Evolutionary conservation across 1,139 yeast genomes (phyloP).

Genomic region (Petasospora fabianii): DNA sequence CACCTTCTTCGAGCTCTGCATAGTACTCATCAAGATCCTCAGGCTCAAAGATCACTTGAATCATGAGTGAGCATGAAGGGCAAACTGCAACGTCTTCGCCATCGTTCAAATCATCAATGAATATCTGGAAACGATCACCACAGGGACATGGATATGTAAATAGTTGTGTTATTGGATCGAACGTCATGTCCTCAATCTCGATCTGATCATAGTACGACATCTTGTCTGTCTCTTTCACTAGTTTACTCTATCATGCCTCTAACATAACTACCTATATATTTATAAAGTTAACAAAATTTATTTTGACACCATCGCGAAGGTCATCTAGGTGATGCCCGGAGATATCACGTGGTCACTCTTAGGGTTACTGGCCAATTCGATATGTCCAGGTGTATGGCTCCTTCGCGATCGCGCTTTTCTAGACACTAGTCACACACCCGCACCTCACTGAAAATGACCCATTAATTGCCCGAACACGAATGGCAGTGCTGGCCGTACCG

Average conservation of each 20-base stretch:
- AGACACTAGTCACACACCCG: slow-evolving; percentile 10
- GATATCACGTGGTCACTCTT: neutral
- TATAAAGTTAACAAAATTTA: too few relatives aligned
- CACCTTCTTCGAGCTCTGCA: slow-evolving; percentile 30
- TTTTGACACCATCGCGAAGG: slow-evolving; percentile 5
- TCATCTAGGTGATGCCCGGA: neutral
- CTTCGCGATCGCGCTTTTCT: too few relatives aligned
- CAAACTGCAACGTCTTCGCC: slow-evolving; percentile 96
- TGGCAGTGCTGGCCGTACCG: slow-evolving; percentile 11
- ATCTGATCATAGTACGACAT: slow-evolving; percentile 73
- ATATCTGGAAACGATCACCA: slow-evolving; percentile 89
- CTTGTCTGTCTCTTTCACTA: neutral
- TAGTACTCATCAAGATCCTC: slow-evolving; percentile 45
- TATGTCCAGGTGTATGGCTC: slow-evolving; percentile 1
- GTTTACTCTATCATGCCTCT: too few relatives aligned
- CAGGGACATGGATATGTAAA: slow-evolving; percentile 98
- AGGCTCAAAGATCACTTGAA: slow-evolving; percentile 79
- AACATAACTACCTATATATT: too few relatives aligned
- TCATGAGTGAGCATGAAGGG: slow-evolving; percentile 94
- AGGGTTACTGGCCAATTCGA: neutral
- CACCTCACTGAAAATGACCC: slow-evolving; percentile 5
- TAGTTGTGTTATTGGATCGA: slow-evolving; percentile 72
- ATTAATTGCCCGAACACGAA: slow-evolving; percentile 1
- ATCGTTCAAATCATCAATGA: slow-evolving; percentile 78
- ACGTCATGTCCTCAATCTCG: slow-evolving; percentile 95